A percentile compares a stretch with the other conserved stretches of the same genome.
Conservation (phyloP, 371 early-diverging fungal species). For the Mucor indicus region DNA sequence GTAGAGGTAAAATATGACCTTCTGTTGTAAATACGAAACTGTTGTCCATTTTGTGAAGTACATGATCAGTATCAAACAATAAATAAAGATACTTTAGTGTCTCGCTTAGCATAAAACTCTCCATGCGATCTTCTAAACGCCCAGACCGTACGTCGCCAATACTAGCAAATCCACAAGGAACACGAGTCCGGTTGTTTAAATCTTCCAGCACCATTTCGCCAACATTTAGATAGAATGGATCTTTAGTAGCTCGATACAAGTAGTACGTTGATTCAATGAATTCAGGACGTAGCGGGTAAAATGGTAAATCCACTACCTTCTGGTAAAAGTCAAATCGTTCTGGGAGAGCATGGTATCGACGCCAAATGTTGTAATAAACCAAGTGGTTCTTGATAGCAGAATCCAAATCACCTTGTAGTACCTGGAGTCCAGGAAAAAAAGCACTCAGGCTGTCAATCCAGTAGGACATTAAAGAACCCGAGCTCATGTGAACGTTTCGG, state of each 20-base stretch:
- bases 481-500: slow-evolving; percentile 80
- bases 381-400: slow-evolving; percentile 79
- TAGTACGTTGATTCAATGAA: slow-evolving; percentile 93
- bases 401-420: slow-evolving; percentile 76
- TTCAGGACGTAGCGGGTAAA: slow-evolving; percentile 92
- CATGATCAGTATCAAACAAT: slow-evolving; percentile 50
- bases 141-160: slow-evolving; percentile 66
- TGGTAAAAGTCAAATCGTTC: slow-evolving; percentile 80
- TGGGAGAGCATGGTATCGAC: slow-evolving; percentile 77
- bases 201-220: slow-evolving; percentile 86
- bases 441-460: slow-evolving; percentile 94
- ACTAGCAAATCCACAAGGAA: slow-evolving; percentile 84
- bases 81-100: slow-evolving; percentile 93
- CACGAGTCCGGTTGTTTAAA: slow-evolving; percentile 66
- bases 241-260: slow-evolving; percentile 84
- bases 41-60: slow-evolving; percentile 61
- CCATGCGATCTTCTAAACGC: slow-evolving; percentile 84
- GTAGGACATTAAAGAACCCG: slow-evolving; percentile 59
- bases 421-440: slow-evolving; percentile 91
- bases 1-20: slow-evolving; percentile 69
- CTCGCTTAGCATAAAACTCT: slow-evolving; percentile 92
- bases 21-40: slow-evolving; percentile 91
- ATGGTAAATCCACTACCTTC: slow-evolving; percentile 58
- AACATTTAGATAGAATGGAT: slow-evolving; percentile 87
- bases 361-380: slow-evolving; percentile 85